Evolutionary conservation across 2,329 filamentous ascomycete genomes (phyloP).

Genomic region (Thelonectria rubi): DNA sequence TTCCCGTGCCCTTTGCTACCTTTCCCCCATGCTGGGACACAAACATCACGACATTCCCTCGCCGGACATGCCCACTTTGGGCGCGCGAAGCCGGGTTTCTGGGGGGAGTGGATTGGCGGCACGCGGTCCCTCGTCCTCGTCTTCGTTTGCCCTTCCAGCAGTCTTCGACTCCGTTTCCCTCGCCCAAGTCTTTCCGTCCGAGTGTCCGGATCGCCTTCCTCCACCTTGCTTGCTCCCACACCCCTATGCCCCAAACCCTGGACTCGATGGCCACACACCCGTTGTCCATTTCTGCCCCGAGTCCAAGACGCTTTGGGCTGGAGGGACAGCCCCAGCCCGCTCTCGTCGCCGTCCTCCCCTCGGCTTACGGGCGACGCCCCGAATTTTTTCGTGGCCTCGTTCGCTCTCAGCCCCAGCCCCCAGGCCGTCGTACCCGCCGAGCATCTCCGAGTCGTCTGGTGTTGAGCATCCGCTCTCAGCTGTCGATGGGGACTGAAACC

Average conservation of each 20-base stretch:
- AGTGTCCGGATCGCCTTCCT: conserved; percentile 30
- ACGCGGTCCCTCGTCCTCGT: conserved; percentile 28
- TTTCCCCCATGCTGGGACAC: conserved; percentile 1
- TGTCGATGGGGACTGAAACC: conserved; percentile 12
- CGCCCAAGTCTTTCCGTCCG: conserved; percentile 27
- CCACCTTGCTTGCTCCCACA: conserved; percentile 24
- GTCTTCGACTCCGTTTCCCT: conserved; percentile 29
- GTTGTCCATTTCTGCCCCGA: conserved; percentile 25
- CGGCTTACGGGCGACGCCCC: conserved; percentile 36
- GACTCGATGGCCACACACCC: conserved; percentile 33
- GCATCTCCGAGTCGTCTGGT: conserved; percentile 17
- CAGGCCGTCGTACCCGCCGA: conserved; percentile 23
- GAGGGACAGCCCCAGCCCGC: conserved; percentile 25
- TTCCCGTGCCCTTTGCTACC: conserved; percentile 6
- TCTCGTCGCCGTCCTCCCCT: conserved; percentile 34
- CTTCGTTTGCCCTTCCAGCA: conserved; percentile 29
- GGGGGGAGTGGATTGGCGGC: conserved; percentile 33
- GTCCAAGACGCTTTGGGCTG: conserved; percentile 26
- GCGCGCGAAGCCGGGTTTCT: conserved; percentile 9
- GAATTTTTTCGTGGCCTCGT: conserved; percentile 30
- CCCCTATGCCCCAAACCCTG: conserved; percentile 30
- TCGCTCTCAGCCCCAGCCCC: conserved; percentile 12
- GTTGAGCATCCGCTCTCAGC: conserved; percentile 3
- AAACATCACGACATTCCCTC: conserved; percentile 22
- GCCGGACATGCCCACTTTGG: conserved; percentile 15